Evolutionary conservation across 371 early-diverging fungal species (phyloP).

Genomic region (Mucor irregularis): DNA sequence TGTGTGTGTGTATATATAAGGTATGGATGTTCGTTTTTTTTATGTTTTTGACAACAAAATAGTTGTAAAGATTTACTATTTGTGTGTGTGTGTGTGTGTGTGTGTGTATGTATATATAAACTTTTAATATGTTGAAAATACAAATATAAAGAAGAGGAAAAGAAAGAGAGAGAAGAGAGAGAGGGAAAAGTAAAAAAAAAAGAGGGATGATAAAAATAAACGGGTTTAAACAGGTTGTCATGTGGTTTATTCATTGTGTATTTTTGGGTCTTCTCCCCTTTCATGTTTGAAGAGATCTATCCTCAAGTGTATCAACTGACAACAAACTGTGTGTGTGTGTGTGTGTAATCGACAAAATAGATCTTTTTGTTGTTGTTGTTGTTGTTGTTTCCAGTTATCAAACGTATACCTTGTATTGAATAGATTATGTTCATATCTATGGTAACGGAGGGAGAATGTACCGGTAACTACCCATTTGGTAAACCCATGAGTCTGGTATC

Average conservation of each 20-base stretch:
- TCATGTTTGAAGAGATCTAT: slow-evolving; percentile 21
- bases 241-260: neutral
- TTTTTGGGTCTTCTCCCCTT: slow-evolving; percentile 6
- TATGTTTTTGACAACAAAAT: too few relatives aligned
- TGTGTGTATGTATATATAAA: neutral
- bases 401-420: too few relatives aligned
- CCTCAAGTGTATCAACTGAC: slow-evolving; percentile 16
- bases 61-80: too few relatives aligned
- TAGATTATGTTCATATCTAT: too few relatives aligned
- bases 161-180: neutral
- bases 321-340: neutral
- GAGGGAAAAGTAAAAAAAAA: slow-evolving; percentile 4
- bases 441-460: too few relatives aligned
- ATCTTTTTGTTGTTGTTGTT: too few relatives aligned
- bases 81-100: too few relatives aligned
- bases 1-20: neutral
- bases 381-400: too few relatives aligned
- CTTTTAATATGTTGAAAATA: neutral
- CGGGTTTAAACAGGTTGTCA: slow-evolving; percentile 15
- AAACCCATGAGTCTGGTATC: slow-evolving; percentile 5
- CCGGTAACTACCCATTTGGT: slow-evolving; percentile 25
- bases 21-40: neutral
- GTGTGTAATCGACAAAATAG: too few relatives aligned
- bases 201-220: slow-evolving; percentile 3
- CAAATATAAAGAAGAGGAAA: neutral